A percentile compares a stretch with the other conserved stretches of the same genome.
These are phyloP conservation scores for Clonostachys sp. DNA, from an alignment of 2,329 filamentous ascomycete species.

Conservation along the genomic window DNA sequence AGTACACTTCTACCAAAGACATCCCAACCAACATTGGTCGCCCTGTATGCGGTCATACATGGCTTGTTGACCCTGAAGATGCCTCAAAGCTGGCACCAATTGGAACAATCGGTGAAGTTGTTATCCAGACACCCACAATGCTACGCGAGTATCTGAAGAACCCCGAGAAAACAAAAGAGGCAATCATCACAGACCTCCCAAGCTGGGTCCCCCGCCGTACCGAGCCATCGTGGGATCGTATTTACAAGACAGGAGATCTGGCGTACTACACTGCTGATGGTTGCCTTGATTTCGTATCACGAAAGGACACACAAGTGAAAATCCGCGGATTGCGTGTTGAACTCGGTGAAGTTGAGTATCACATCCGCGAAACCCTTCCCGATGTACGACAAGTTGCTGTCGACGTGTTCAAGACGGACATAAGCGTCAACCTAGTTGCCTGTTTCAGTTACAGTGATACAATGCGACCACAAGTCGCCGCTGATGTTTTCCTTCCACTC, in stretches of 20 bases:
- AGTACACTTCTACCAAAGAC: background rate
- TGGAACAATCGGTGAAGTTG: conserved; percentile 8
- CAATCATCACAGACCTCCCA: background rate
- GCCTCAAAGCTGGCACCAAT: conserved; percentile 1
- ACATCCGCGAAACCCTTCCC: background rate
- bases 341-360: conserved; percentile 14
- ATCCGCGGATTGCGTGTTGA: conserved; percentile 47
- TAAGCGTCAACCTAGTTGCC: background rate
- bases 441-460: background rate
- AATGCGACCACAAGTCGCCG: background rate
- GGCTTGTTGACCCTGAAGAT: conserved; percentile 10
- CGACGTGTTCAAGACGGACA: conserved; percentile 1
- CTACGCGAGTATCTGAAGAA: conserved; percentile 41
- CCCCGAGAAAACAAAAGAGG: conserved; percentile 15
- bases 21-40: conserved; percentile 2
- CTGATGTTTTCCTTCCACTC: background rate
- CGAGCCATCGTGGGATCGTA: background rate
- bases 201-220: background rate
- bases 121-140: conserved; percentile 23
- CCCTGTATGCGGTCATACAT: conserved; percentile 3
- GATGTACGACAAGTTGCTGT: conserved; percentile 1
- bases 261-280: background rate
- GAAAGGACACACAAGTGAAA: conserved; percentile 33
- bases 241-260: conserved; percentile 9
- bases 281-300: background rate